Conservation (phyloP, 805 yeast genomes). For the Candida piceae region DNA sequence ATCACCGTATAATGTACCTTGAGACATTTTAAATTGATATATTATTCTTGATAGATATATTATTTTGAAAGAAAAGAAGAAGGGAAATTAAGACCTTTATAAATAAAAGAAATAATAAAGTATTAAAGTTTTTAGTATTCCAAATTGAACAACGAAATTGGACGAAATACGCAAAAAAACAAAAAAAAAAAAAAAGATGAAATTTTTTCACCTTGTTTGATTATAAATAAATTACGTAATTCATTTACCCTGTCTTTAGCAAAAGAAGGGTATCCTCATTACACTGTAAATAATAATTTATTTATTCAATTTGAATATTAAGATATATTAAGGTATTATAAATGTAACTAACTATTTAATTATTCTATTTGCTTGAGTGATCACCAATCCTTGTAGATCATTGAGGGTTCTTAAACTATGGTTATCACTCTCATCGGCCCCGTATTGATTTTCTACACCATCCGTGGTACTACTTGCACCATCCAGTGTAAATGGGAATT, state of each 20-base stretch:
- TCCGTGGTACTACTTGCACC: conserved; percentile 3
- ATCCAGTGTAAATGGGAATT: neutral
- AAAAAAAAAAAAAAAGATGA: neutral
- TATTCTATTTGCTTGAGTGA: conserved; percentile 16
- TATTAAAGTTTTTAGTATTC: too few species aligned
- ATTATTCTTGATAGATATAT: neutral
- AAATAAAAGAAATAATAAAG: neutral
- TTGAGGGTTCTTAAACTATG: conserved; percentile 15
- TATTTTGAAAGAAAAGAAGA: neutral
- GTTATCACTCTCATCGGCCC: neutral
- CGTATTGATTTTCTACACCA: conserved; percentile 2
- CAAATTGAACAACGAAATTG: too few species aligned
- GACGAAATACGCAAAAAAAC: too few species aligned
- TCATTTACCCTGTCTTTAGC: too few species aligned
- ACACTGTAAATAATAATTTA: too few species aligned
- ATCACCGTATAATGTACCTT: conserved; percentile 31
- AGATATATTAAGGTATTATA: too few species aligned
- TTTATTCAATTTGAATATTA: too few species aligned
- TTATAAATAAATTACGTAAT: too few species aligned
- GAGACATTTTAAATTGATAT: conserved; percentile 25
- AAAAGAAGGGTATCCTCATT: too few species aligned
- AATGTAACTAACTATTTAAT: conserved; percentile 4
- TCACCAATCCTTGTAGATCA: conserved; percentile 9
- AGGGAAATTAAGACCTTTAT: too few species aligned
- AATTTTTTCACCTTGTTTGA: neutral